A percentile compares a stretch with the other conserved stretches of the same genome.
These are phyloP conservation scores for Zarea fungicola DNA, from an alignment of 2,329 filamentous ascomycete genomes.

Conservation along the genomic window DNA sequence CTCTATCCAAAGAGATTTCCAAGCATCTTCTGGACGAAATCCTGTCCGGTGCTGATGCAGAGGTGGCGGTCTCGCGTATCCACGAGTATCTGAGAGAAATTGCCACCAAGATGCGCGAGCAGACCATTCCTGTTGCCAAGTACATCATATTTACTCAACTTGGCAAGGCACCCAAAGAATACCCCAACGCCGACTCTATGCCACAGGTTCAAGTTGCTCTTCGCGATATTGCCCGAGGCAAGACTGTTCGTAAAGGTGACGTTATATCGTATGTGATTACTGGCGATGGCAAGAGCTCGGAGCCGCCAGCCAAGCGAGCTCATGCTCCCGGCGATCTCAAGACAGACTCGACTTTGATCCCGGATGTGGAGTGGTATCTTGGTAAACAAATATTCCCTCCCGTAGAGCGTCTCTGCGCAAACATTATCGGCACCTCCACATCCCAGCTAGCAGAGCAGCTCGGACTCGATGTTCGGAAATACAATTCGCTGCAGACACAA, in stretches of 20 bases:
- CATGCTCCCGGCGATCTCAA: conserved; percentile 82
- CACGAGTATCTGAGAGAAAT: conserved; percentile 89
- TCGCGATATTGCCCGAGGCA: conserved; percentile 79
- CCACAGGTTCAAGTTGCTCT: conserved; percentile 94
- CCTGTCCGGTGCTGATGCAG: conserved; percentile 86
- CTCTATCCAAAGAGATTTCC: conserved; percentile 90
- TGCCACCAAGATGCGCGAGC: conserved; percentile 79
- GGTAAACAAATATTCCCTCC: conserved; percentile 98
- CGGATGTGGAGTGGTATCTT: conserved; percentile 96
- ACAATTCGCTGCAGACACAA: conserved; percentile 47
- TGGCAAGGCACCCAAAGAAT: conserved; percentile 87
- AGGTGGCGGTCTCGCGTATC: conserved; percentile 80
- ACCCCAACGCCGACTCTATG: conserved; percentile 92
- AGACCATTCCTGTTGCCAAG: conserved; percentile 68
- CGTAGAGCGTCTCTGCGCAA: conserved; percentile 94
- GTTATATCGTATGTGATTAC: conserved; percentile 97
- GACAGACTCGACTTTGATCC: conserved; percentile 65
- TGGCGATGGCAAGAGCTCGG: conserved; percentile 58
- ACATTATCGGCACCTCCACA: conserved; percentile 88
- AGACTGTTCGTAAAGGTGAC: conserved; percentile 84
- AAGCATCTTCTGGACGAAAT: conserved; percentile 88
- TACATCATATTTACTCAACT: conserved; percentile 98
- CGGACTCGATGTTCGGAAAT: conserved; percentile 84
- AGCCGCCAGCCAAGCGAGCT: conserved; percentile 79
- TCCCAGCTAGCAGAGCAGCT: conserved; percentile 87